A percentile compares a stretch with the other conserved stretches of the same genome.
Conservation (phyloP, 805 yeast genomes). For the Brettanomyces anomalus region DNA sequence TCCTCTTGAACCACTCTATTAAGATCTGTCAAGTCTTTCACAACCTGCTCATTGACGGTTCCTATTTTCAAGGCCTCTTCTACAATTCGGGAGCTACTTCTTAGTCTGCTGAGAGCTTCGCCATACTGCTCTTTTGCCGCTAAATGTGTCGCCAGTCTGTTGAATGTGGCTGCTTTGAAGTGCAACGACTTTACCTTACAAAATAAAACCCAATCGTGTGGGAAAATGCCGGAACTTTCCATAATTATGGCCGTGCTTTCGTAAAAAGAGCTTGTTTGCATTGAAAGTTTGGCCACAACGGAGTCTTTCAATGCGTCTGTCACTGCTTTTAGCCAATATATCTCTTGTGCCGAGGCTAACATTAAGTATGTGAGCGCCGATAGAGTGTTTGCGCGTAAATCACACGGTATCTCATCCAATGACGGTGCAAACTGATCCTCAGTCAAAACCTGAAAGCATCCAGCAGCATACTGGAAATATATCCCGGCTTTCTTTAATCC, state of each 20-base stretch:
- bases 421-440: slow-evolving; percentile 13
- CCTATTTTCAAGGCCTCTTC: slow-evolving; percentile 31
- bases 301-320: slow-evolving; percentile 44
- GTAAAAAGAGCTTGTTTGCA: slow-evolving; percentile 54
- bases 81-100: slow-evolving; percentile 32
- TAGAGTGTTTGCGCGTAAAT: slow-evolving; percentile 42
- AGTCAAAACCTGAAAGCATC: slow-evolving; percentile 39
- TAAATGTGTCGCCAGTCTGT: slow-evolving; percentile 46
- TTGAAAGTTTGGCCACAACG: slow-evolving; percentile 53
- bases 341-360: slow-evolving; percentile 84
- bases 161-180: slow-evolving; percentile 64
- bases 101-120: slow-evolving; percentile 54
- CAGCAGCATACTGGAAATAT: slow-evolving; percentile 65
- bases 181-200: slow-evolving; percentile 51
- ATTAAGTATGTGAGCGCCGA: slow-evolving; percentile 41
- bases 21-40: slow-evolving; percentile 47
- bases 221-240: slow-evolving; percentile 28
- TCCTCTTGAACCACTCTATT: slow-evolving; percentile 33
- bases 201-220: slow-evolving; percentile 56
- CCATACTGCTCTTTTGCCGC: slow-evolving; percentile 52
- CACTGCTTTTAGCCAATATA: slow-evolving; percentile 69
- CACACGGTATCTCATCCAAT: slow-evolving; percentile 26
- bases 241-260: slow-evolving; percentile 7
- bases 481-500: slow-evolving; percentile 56
- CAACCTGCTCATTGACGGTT: slow-evolving; percentile 32